A percentile compares a stretch with the other conserved stretches of the same genome.
phyloP scores from a whole-genome alignment of 768 basidiomycete genomes.

The Leccinum disarticulatum region DNA sequence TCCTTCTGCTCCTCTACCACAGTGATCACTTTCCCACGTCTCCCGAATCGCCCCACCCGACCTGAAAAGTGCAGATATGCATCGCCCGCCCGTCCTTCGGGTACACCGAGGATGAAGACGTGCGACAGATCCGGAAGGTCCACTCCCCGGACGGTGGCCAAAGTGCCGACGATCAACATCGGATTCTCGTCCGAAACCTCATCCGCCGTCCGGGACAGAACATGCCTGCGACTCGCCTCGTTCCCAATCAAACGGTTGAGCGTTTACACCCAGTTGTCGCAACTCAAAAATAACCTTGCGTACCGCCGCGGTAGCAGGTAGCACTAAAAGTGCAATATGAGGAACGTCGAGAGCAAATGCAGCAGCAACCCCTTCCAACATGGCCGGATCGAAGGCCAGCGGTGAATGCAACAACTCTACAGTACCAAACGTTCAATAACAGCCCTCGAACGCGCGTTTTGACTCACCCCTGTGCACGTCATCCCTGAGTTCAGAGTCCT shows the following conservation, averaged over 20 bases:
- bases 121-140: conserved; percentile 72
- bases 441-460: neutral
- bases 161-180: conserved; percentile 63
- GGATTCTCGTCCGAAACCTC: conserved; percentile 47
- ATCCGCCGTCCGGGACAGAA: conserved; percentile 35
- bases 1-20: conserved; percentile 46
- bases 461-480: conserved; percentile 24
- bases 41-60: conserved; percentile 72
- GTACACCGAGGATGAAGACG: conserved; percentile 70
- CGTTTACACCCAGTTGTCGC: conserved; percentile 63
- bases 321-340: conserved; percentile 60
- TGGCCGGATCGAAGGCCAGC: conserved; percentile 54
- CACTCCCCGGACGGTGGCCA: conserved; percentile 69
- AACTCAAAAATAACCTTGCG: conserved; percentile 65
- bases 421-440: conserved; percentile 11
- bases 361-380: conserved; percentile 67
- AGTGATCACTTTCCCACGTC: conserved; percentile 63
- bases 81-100: conserved; percentile 52
- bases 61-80: conserved; percentile 71
- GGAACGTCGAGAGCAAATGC: conserved; percentile 75
- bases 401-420: conserved; percentile 45
- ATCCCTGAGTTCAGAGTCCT: conserved; percentile 18
- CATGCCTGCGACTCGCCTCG: conserved; percentile 43
- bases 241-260: conserved; percentile 54
- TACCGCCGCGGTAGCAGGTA: conserved; percentile 62